A percentile compares a stretch with the other conserved stretches of the same genome.
Evolutionary conservation across 768 basidiomycete genomes (phyloP).

Genomic region (Russula sp.): DNA sequence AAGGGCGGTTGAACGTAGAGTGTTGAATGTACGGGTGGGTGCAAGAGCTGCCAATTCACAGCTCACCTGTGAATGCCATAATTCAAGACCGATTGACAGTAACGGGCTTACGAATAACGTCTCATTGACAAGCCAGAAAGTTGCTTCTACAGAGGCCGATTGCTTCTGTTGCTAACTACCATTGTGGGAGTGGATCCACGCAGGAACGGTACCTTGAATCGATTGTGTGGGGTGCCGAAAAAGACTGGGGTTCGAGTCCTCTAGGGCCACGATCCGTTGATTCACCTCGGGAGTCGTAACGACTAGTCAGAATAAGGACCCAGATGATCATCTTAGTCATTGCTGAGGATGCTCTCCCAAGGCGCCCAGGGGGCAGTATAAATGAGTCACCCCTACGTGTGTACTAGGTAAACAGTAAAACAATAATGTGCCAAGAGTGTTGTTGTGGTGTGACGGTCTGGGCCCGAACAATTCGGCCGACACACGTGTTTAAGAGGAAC

Average conservation of each 20-base stretch:
- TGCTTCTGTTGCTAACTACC: slow-evolving; percentile 35
- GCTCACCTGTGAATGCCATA: slow-evolving; percentile 29
- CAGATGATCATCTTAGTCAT: not conserved
- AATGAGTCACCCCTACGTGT: not conserved
- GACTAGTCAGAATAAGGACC: slow-evolving; percentile 2
- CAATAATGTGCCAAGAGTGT: not conserved
- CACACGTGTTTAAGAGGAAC: not conserved
- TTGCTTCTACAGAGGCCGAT: not conserved
- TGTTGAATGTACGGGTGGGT: slow-evolving; percentile 32
- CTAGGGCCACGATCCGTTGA: slow-evolving; percentile 23
- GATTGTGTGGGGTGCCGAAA: slow-evolving; percentile 41
- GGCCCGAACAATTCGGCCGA: not conserved
- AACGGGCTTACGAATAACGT: not conserved
- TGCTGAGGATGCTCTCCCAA: not conserved
- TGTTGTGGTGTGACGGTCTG: not conserved
- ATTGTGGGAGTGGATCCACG: slow-evolving; percentile 49
- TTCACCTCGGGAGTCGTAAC: not conserved
- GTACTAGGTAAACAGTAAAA: too few species aligned
- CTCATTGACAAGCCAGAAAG: not conserved
- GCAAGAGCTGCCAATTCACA: slow-evolving; percentile 42
- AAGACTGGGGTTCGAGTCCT: slow-evolving; percentile 23
- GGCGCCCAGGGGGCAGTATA: not conserved
- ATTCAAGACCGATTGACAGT: not conserved
- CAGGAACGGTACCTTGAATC: slow-evolving; percentile 35
- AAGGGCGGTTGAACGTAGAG: slow-evolving; percentile 44